These are phyloP conservation scores for Capronia americana DNA, from an alignment of 2,329 filamentous ascomycete genomes.

Conservation along the genomic window DNA sequence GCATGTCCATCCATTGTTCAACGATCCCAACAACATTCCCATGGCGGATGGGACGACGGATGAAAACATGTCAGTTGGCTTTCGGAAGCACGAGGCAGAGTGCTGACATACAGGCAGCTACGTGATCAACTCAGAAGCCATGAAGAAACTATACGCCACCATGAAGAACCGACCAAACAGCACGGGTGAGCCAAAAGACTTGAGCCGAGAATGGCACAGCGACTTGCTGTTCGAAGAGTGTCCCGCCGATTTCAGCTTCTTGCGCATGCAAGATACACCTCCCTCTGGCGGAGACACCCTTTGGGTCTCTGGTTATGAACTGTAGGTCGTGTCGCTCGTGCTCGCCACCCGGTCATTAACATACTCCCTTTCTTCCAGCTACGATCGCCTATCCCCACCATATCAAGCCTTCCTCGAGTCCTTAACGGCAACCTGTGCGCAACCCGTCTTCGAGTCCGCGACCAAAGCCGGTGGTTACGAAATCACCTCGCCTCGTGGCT, in stretches of 20 bases:
- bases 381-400: slow-evolving; percentile 63
- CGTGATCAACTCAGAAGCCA: slow-evolving; percentile 64
- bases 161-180: slow-evolving; percentile 43
- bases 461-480: slow-evolving; percentile 44
- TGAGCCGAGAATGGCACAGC: slow-evolving; percentile 34
- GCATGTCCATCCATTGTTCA: slow-evolving; percentile 60
- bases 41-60: slow-evolving; percentile 36
- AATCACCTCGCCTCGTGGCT: slow-evolving; percentile 56
- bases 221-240: slow-evolving; percentile 34
- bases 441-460: slow-evolving; percentile 58
- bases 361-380: slow-evolving; percentile 50
- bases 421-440: slow-evolving; percentile 63
- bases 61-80: slow-evolving; percentile 32
- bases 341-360: not conserved
- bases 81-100: not conserved
- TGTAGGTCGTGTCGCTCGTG: slow-evolving; percentile 58
- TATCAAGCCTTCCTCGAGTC: slow-evolving; percentile 65
- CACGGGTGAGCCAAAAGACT: slow-evolving; percentile 27
- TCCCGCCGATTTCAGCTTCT: slow-evolving; percentile 32
- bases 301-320: slow-evolving; percentile 71
- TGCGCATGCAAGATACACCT: slow-evolving; percentile 32
- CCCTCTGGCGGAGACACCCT: slow-evolving; percentile 64
- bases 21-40: slow-evolving; percentile 34
- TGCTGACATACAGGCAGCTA: slow-evolving; percentile 50
- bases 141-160: slow-evolving; percentile 56